These are phyloP conservation scores for Gorgonomyces haynaldii DNA, from an alignment of 192 early-diverging fungal species.

Conservation along the genomic window DNA sequence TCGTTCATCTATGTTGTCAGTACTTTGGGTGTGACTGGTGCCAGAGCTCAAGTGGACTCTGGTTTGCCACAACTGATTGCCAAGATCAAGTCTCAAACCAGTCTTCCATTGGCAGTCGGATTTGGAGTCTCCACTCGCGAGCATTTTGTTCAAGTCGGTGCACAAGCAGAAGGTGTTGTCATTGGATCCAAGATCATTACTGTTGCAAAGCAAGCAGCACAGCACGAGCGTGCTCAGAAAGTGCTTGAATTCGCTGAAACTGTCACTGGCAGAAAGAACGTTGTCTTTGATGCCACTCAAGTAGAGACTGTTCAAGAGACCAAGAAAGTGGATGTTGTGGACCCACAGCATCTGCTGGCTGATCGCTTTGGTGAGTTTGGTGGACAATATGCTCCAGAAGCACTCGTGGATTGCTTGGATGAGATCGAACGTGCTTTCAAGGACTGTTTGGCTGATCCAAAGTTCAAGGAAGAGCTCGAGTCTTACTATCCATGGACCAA, in stretches of 20 bases:
- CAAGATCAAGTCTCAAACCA: constrained; percentile 68
- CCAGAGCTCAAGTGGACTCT: constrained; percentile 47
- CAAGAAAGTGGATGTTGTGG: neutral
- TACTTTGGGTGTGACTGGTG: constrained; percentile 89
- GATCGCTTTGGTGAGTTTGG: constrained; percentile 90
- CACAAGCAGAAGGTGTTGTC: constrained; percentile 87
- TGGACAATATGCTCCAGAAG: constrained; percentile 95
- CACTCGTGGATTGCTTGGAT: constrained; percentile 87
- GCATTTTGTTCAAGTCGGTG: constrained; percentile 77
- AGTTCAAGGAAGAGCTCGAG: constrained; percentile 88
- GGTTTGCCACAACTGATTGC: constrained; percentile 63
- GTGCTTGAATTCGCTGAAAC: constrained; percentile 39
- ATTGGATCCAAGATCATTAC: constrained; percentile 89
- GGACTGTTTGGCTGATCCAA: constrained; percentile 68
- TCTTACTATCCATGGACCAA: constrained; percentile 86
- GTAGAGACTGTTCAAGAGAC: neutral
- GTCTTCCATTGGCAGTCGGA: constrained; percentile 84
- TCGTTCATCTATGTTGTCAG: constrained; percentile 95
- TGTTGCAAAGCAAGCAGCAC: constrained; percentile 48
- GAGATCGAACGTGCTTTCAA: constrained; percentile 83
- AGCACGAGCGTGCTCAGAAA: constrained; percentile 25
- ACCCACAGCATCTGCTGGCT: constrained; percentile 38
- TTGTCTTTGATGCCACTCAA: neutral
- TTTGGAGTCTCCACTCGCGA: constrained; percentile 88
- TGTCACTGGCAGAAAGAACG: constrained; percentile 28